A percentile compares a stretch with the other conserved stretches of the same genome.
Evolutionary conservation across 1,139 yeast genomes (phyloP).

Genomic region (Kurtzmaniella quercitrusa): DNA sequence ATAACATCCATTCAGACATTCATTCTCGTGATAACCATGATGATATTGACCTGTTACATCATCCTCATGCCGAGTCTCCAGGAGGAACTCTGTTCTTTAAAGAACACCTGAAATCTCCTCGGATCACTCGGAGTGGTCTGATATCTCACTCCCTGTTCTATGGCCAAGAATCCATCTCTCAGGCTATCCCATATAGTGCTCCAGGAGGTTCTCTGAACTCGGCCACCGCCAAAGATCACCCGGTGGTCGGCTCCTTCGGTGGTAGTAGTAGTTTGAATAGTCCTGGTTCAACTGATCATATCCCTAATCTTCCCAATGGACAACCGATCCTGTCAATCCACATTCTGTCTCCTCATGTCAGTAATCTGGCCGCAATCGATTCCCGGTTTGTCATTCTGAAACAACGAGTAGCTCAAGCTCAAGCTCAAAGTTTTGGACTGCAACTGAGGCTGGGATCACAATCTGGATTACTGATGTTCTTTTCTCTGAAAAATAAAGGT

Average conservation of each 20-base stretch:
- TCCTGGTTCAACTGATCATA: constrained; percentile 17
- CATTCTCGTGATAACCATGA: neutral
- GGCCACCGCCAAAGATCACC: neutral
- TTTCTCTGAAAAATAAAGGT: constrained; percentile 31
- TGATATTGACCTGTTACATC: neutral
- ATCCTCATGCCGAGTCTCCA: neutral
- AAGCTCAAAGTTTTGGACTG: constrained; percentile 25
- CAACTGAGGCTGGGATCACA: constrained; percentile 40
- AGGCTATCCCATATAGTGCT: constrained; percentile 67
- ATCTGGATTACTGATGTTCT: constrained; percentile 48
- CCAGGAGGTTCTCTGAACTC: constrained; percentile 49
- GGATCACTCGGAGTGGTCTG: constrained; percentile 41
- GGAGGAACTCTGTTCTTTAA: constrained; percentile 2
- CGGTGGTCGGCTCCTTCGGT: neutral
- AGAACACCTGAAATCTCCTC: constrained; percentile 19
- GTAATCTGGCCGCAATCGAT: constrained; percentile 48
- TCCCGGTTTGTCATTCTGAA: constrained; percentile 71
- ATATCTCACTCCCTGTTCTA: constrained; percentile 40
- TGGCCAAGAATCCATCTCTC: constrained; percentile 48
- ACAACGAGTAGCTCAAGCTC: constrained; percentile 53
- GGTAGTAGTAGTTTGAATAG: neutral
- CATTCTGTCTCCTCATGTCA: constrained; percentile 65
- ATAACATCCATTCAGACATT: neutral
- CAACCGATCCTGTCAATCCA: constrained; percentile 58
- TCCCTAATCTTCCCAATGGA: constrained; percentile 48